Evolutionary conservation across 164 flowering plant genomes (phyloP), one percentile per base, ranked within the genome.

Genomic region (Chimonanthus salicifolius): DNA sequence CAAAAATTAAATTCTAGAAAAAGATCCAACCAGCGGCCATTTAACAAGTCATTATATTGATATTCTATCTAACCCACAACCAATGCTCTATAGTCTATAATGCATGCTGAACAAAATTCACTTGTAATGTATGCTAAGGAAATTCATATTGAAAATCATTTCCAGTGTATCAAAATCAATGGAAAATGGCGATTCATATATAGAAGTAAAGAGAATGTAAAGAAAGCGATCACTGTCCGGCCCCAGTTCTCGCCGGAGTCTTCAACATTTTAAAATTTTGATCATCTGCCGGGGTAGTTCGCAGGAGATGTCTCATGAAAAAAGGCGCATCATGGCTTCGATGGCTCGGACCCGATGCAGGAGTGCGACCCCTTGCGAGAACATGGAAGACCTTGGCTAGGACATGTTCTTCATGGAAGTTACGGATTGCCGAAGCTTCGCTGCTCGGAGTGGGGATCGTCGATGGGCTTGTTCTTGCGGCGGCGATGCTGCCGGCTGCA

Each of bases 261-360:
- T 6, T 3, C 16, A 51, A 44, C 68, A 45, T 7, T 65, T 48
- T 71, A 21, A 60, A 47, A 51, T 4, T 58, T 47, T 45, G 66
- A 10, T 47, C 74, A 45, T 21, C n/a, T 7, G 43, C 16, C 2
- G 70, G n/a, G 62, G 49, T 70, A 33, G 63, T 51, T 54, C 70
- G 45, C 47, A 75, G 58, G 68, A 69, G 64, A 75, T 74, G 82
- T 64, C 82, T 79, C n/a, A 47, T 67, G 71, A 58, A 71, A 51
- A 43, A 4, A 5, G 74, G 72, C 0, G 60, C 44, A 11, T n/a
- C 68, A 62, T 78, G 73, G 64, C 83, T 77, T 46, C 71, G 50
- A 58, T 73, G 83, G 77, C 80, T 78, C 15, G 83, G 83, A 72
- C 80, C 80, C 7, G 83, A 80, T 43, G 78, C 70, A 18, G 78